These are phyloP conservation scores for Vigna radiata DNA, from an alignment of 306 rosid species.

Conservation along the genomic window DNA sequence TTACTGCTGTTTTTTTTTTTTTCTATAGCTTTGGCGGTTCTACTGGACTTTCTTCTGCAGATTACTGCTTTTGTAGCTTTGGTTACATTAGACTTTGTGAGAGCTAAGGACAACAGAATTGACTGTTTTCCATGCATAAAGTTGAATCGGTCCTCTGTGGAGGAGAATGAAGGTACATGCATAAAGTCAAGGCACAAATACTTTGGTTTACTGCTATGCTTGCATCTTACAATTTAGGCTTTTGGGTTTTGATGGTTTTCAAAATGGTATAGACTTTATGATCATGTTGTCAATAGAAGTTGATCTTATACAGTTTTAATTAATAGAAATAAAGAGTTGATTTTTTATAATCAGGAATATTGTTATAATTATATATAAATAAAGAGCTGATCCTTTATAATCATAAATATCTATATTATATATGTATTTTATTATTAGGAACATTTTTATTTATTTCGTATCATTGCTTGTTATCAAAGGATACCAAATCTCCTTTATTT, in stretches of 20 bases:
- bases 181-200: constrained; percentile 28
- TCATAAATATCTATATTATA: too few relatives aligned
- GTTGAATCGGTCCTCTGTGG: constrained; percentile 57
- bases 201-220: neutral
- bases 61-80: constrained; percentile 89
- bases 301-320: too few relatives aligned
- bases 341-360: too few relatives aligned
- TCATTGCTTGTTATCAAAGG: too few relatives aligned
- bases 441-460: too few relatives aligned
- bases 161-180: constrained; percentile 68
- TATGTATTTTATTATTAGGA: too few relatives aligned
- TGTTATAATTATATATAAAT: too few relatives aligned
- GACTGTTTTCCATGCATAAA: constrained; percentile 95
- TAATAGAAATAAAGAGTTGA: too few relatives aligned
- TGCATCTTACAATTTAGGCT: constrained; percentile 22
- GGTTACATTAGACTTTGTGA: constrained; percentile 77
- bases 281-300: neutral
- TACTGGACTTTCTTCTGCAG: constrained; percentile 93
- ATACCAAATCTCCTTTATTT: too few relatives aligned
- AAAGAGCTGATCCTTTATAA: too few relatives aligned
- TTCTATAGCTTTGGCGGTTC: constrained; percentile 89
- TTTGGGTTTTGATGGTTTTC: constrained; percentile 8
- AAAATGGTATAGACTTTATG: constrained; percentile 25
- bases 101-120: constrained; percentile 82
- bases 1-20: constrained; percentile 10